These are phyloP conservation scores for Setaria italica DNA, from an alignment of 202 grass and related monocot genomes.

Conservation along the genomic window DNA sequence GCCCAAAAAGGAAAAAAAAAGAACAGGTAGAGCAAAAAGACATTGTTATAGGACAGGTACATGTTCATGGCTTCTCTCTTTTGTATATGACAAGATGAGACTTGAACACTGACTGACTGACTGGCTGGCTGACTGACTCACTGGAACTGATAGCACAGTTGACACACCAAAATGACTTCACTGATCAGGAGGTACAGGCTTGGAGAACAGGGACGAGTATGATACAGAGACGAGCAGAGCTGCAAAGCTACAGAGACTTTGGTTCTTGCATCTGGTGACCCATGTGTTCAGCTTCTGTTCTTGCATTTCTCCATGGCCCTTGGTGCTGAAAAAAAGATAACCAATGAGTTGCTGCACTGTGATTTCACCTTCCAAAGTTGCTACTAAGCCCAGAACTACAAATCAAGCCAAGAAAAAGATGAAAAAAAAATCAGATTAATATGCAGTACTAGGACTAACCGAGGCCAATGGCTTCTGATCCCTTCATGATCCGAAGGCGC, in stretches of 20 bases:
- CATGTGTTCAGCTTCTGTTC: slow-evolving; percentile 68
- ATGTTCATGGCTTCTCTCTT: slow-evolving; percentile 63
- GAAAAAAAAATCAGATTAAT: background rate
- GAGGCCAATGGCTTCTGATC: slow-evolving; percentile 83
- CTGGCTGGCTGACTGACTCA: slow-evolving; percentile 38
- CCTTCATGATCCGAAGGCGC: slow-evolving; percentile 84
- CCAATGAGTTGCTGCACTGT: background rate
- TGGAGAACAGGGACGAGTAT: slow-evolving; percentile 46
- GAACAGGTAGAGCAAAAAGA: slow-evolving; percentile 41
- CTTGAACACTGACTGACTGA: slow-evolving; percentile 42
- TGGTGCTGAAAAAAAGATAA: slow-evolving; percentile 58
- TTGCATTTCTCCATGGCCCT: slow-evolving; percentile 93
- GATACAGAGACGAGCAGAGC: slow-evolving; percentile 60
- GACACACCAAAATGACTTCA: slow-evolving; percentile 57
- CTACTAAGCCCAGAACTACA: background rate
- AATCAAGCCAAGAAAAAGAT: background rate
- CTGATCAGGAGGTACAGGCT: slow-evolving; percentile 55
- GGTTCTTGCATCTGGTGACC: slow-evolving; percentile 30
- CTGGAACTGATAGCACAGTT: slow-evolving; percentile 45
- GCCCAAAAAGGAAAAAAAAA: slow-evolving; percentile 15
- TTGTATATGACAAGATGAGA: slow-evolving; percentile 61
- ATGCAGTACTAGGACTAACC: slow-evolving; percentile 59
- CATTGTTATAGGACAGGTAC: slow-evolving; percentile 60
- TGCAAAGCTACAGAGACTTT: slow-evolving; percentile 34
- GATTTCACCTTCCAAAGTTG: slow-evolving; percentile 1